Evolutionary conservation across 2,329 filamentous ascomycete species (phyloP).

Genomic region (Arthrobotrys conoides): DNA sequence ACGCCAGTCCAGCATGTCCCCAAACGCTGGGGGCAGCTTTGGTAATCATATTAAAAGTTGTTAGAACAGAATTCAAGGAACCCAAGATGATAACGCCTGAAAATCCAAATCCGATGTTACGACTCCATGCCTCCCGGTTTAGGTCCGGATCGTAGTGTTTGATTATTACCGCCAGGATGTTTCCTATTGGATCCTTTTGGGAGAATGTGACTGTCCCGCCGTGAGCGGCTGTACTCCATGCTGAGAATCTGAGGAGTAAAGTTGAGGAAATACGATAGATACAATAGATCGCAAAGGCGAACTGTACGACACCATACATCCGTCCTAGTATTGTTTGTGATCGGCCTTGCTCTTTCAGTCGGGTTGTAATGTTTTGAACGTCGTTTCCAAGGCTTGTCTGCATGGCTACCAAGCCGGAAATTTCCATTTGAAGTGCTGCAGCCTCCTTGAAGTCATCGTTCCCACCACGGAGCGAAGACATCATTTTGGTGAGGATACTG

Average conservation of each 20-base stretch:
- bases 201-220: constrained; percentile 61
- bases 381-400: constrained; percentile 78
- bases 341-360: constrained; percentile 76
- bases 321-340: constrained; percentile 78
- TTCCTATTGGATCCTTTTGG: constrained; percentile 81
- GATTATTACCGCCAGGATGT: constrained; percentile 82
- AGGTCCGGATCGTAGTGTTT: constrained; percentile 87
- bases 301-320: constrained; percentile 71
- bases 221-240: constrained; percentile 65
- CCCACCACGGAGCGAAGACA: constrained; percentile 79
- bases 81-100: constrained; percentile 86
- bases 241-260: constrained; percentile 62
- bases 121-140: constrained; percentile 85
- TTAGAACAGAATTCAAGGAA: constrained; percentile 85
- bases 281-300: constrained; percentile 84
- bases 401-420: constrained; percentile 85
- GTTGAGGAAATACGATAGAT: constrained; percentile 83
- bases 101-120: constrained; percentile 86
- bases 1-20: constrained; percentile 74
- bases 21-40: constrained; percentile 76
- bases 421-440: constrained; percentile 78
- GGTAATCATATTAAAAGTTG: constrained; percentile 85
- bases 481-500: constrained; percentile 80
- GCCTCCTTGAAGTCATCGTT: constrained; percentile 74
- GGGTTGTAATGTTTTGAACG: constrained; percentile 75